A percentile compares a stretch with the other conserved stretches of the same genome.
Evolutionary conservation across 2,329 filamentous ascomycete species (phyloP).

Genomic region (Neofusicoccum cordaticola): DNA sequence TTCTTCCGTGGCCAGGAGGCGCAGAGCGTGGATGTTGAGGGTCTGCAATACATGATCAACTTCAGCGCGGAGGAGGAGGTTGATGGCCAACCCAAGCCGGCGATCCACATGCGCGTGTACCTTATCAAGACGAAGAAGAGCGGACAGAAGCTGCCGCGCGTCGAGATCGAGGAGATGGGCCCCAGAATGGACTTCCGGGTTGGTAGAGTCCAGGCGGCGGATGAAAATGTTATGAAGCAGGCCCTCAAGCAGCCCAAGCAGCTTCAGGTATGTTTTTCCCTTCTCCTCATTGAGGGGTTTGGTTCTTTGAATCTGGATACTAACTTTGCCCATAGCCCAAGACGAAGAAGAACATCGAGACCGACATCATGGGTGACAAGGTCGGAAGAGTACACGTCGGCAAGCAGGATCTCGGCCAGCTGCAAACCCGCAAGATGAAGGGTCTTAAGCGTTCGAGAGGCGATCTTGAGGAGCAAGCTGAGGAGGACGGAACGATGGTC

Average conservation of each 20-base stretch:
- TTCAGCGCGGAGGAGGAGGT: slow-evolving; percentile 66
- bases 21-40: slow-evolving; percentile 88
- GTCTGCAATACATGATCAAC: slow-evolving; percentile 84
- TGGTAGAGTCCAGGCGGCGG: slow-evolving; percentile 75
- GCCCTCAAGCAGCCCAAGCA: slow-evolving; percentile 83
- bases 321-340: slow-evolving; percentile 41
- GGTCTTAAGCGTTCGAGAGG: slow-evolving; percentile 82
- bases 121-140: slow-evolving; percentile 81
- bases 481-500: slow-evolving; percentile 22
- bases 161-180: slow-evolving; percentile 94
- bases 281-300: neutral
- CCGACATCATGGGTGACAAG: slow-evolving; percentile 93
- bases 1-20: slow-evolving; percentile 83
- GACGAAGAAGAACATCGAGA: slow-evolving; percentile 95
- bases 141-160: slow-evolving; percentile 80
- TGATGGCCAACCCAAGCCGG: slow-evolving; percentile 41
- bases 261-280: slow-evolving; percentile 52
- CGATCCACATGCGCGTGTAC: slow-evolving; percentile 72
- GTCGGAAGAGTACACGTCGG: slow-evolving; percentile 87
- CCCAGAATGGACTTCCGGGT: slow-evolving; percentile 89
- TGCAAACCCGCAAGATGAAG: slow-evolving; percentile 99
- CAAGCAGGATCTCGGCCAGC: slow-evolving; percentile 78
- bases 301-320: neutral
- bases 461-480: slow-evolving; percentile 52
- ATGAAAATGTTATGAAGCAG: slow-evolving; percentile 78